phyloP scores from a whole-genome alignment of 2,329 filamentous ascomycete genomes.

The Helotiales sp. region DNA sequence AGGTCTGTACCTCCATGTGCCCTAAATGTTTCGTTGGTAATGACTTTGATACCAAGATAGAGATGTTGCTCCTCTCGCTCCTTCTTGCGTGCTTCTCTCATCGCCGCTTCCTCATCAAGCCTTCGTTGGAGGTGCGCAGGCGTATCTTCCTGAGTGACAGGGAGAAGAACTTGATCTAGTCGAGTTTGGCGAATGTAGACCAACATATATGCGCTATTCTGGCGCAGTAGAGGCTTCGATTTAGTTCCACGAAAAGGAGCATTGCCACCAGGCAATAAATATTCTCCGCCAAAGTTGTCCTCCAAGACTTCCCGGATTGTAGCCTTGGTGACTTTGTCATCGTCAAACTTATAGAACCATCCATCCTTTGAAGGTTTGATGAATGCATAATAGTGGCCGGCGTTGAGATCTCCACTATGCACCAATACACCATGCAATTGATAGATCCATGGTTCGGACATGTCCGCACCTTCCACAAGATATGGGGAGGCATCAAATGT shows the following conservation, averaged over 20 bases:
- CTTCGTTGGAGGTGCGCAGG: conserved; percentile 77
- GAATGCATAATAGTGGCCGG: conserved; percentile 97
- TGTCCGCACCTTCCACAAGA: conserved; percentile 81
- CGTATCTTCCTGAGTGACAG: conserved; percentile 74
- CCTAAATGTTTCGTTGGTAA: conserved; percentile 79
- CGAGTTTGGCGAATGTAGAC: conserved; percentile 91
- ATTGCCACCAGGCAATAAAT: conserved; percentile 48
- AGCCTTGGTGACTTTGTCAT: conserved; percentile 94
- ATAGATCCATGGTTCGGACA: conserved; percentile 86
- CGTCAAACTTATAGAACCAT: conserved; percentile 95
- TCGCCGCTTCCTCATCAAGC: conserved; percentile 75
- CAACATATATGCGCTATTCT: conserved; percentile 95
- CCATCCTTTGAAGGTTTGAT: conserved; percentile 91
- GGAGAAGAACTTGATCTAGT: conserved; percentile 78
- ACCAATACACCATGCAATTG: conserved; percentile 93
- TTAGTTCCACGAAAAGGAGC: conserved; percentile 45
- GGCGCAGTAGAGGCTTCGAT: conserved; percentile 55
- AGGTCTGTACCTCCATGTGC: conserved; percentile 84
- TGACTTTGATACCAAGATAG: conserved; percentile 81
- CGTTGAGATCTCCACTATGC: conserved; percentile 94
- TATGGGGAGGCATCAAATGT: conserved; percentile 83
- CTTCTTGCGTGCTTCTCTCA: conserved; percentile 74
- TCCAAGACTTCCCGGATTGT: conserved; percentile 90
- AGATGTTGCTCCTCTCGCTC: conserved; percentile 94
- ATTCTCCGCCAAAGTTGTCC: conserved; percentile 95